Evolutionary conservation across 1,139 yeast species (phyloP), one percentile per base, ranked within the genome.

Genomic region (Taphrina sp.): DNA sequence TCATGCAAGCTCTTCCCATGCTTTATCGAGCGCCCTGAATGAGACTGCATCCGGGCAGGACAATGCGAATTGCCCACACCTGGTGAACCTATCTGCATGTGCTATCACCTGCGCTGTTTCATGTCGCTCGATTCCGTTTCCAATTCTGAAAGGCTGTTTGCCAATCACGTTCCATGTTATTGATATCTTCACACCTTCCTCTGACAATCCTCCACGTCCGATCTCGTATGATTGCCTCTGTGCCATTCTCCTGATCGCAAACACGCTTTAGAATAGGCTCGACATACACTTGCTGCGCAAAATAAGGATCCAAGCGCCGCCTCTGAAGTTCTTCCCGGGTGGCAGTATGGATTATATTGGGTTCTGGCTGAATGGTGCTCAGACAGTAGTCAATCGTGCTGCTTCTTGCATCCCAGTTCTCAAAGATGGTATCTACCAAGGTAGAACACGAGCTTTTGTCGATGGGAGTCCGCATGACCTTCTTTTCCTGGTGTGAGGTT

Each of bases 151-250:
- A 49, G 12, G 46, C 46, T 10, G 16, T 24, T 16, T 49, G 46
- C 54, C 54, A 49, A 38, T 38, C 33, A 2, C 14, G n/a, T 8
- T 41, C 24, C 38, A 49, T 33, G 24, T 17, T 12, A 20, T 38
- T 37, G 17, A 49, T 23, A 14, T 24, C 46, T 28, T 39, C 46
- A 39, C 54, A 49, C 3, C 54, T 41, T 8, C 44, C 37, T 23
- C 54, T 35, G 5, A 49, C 39, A 3, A 39, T 39, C n/a, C 54
- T 45, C 54, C 54, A 49, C 35, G 54, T 49, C 16, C 54, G 19
- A 16, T 49, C 54, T 10, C 54, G 39, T 5, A 49, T 33, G 33
- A 49, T 49, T 8, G 7, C 23, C 14, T 49, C 54, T 7, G 54
- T 49, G 14, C 45, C 36, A 5, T 28, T 24, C 20, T 49, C 54